Conservation (phyloP, 768 basidiomycete genomes). For the Auricularia sp. region DNA sequence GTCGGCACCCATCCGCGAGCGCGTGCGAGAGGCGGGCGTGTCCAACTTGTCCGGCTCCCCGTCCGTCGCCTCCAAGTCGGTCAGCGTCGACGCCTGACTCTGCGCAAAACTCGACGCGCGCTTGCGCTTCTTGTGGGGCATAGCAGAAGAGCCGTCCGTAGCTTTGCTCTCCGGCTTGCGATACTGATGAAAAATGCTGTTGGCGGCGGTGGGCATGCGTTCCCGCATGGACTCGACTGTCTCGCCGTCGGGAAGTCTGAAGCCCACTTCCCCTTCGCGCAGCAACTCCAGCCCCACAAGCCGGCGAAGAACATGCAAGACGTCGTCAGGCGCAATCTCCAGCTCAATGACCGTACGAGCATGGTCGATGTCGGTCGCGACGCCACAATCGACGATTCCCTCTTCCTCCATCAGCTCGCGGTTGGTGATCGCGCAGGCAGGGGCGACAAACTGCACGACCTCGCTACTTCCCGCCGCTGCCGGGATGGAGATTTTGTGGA, state of each 20-base stretch:
- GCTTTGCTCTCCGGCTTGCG: not conserved
- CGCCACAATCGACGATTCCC: constrained; percentile 51
- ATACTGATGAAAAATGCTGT: not conserved
- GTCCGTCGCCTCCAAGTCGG: not conserved
- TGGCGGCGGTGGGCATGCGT: not conserved
- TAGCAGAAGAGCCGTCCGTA: not conserved
- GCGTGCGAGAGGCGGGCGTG: not conserved
- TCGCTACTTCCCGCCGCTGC: constrained; percentile 40
- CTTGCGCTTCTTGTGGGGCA: not conserved
- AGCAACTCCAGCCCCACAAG: constrained; percentile 57
- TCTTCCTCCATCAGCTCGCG: constrained; percentile 45
- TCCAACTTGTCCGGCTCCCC: not conserved
- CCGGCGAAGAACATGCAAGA: constrained; percentile 45
- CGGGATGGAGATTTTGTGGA: constrained; percentile 57
- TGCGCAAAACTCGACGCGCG: not conserved
- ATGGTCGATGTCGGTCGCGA: constrained; percentile 43
- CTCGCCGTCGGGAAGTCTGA: not conserved
- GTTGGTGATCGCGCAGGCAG: constrained; percentile 56
- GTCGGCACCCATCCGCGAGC: not conserved
- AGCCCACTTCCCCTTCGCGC: constrained; percentile 56
- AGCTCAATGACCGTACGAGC: constrained; percentile 36
- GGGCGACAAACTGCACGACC: constrained; percentile 50
- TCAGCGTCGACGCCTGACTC: not conserved
- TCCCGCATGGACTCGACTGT: not conserved
- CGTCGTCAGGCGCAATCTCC: constrained; percentile 40